phyloP scores from a whole-genome alignment of 2,329 filamentous ascomycete genomes.

The Claviceps sp. region DNA sequence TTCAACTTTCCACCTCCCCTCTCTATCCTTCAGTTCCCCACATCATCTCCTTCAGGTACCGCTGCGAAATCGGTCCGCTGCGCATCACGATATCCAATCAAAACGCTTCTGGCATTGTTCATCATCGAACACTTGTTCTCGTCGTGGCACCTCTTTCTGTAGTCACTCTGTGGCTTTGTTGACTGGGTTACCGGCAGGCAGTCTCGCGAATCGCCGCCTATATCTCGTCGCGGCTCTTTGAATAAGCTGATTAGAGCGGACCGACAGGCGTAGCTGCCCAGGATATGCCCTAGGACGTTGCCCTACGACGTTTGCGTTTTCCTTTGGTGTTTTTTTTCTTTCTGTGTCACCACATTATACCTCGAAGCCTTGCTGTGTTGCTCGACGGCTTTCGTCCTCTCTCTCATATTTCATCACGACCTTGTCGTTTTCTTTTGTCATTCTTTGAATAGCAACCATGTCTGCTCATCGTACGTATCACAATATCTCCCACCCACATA shows the following conservation, averaged over 20 bases:
- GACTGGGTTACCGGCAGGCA: background rate
- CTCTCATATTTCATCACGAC: background rate
- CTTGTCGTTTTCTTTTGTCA: background rate
- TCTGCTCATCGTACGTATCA: conserved; percentile 12
- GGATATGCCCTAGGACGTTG: conserved; percentile 9
- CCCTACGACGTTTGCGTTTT: background rate
- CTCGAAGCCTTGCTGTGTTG: background rate
- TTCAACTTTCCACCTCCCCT: background rate
- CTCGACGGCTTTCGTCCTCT: background rate
- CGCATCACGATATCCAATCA: conserved; percentile 2
- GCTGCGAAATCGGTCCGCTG: background rate
- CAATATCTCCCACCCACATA: background rate
- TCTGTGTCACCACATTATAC: background rate
- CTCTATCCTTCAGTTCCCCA: background rate
- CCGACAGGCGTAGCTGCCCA: background rate
- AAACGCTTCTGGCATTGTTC: background rate
- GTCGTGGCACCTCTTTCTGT: background rate
- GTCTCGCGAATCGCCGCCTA: background rate
- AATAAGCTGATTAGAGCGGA: background rate
- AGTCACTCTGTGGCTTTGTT: background rate
- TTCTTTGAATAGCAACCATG: conserved; percentile 9
- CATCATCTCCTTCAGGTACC: background rate
- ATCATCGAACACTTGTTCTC: background rate
- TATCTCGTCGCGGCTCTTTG: background rate
- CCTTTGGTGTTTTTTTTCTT: background rate